Evolutionary conservation across 2,329 filamentous ascomycete genomes (phyloP), one percentile per base, ranked within the genome.

Genomic region (Fusarium mexicanum): DNA sequence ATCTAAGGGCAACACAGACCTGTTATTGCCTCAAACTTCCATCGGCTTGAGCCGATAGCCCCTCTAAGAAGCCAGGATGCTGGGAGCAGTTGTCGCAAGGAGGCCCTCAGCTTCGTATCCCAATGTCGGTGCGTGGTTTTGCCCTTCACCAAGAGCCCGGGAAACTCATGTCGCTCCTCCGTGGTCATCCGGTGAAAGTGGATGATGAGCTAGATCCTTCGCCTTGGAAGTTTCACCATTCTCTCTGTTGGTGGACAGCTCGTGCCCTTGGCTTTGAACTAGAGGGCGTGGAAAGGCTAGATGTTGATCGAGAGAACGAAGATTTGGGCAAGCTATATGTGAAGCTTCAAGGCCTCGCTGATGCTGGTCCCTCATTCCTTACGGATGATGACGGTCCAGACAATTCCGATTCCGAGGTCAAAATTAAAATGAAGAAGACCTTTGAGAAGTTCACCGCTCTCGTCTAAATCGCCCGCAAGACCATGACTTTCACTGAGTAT

Each of bases 341-440:
- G 5, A 17, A 17, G n/a, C 41, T 8, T 24, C 41, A 24, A 43
- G 9, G 14, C 4, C 8, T 20, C 18, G 44, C 18, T 1, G 44
- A 29, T 9, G 5, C 8, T 47, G 8, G 17, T 13, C n/a, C n/a
- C 17, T 13, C 43, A 44, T 24, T 7, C n/a, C n/a, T 16, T 8
- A 1, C 5, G 4, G 41, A 44, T 14, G 44, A 46, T 4, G 24
- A 7, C 4, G 1, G 24, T 18, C 12, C 6, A 44, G 16, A 8
- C 10, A 8, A 0, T 44, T 24, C n/a, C 10, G 16, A 24, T 24
- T 12, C 16, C 17, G 11, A 22, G 12, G 44, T 29, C 24, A 13
- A 16, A 3, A 16, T 47, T 0, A 47, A 1, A 0, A 29, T 4
- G 2, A 29, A 14, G 18, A 22, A 22, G 44, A 18, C 17, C 4